Conservation (phyloP, 352 stramenopile species). For the Blastocystis hominis region DNA sequence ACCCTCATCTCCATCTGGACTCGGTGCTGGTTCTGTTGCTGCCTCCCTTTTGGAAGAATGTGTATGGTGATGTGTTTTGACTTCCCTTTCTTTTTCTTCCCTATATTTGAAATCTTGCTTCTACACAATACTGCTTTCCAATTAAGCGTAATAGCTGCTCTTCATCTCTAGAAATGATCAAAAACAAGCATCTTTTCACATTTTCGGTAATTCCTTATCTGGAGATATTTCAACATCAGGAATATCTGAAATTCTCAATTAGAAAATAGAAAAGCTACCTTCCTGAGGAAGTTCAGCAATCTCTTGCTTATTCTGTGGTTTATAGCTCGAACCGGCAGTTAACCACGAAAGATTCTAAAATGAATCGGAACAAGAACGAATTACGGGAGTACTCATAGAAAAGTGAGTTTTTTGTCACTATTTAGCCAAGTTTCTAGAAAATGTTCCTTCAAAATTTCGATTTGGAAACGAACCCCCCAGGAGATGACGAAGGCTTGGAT, state of each 20-base stretch:
- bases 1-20: background rate
- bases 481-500: background rate
- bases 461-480: background rate
- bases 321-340: conserved; percentile 12
- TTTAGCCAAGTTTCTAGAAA: background rate
- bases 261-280: background rate
- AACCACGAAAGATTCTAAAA: conserved; percentile 25
- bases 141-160: background rate
- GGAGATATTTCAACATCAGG: background rate
- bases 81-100: background rate
- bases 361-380: background rate
- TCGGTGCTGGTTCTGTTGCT: background rate
- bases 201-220: background rate
- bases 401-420: background rate
- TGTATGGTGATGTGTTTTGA: background rate
- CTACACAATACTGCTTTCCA: background rate
- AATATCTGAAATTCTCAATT: background rate
- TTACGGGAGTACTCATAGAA: background rate
- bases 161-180: background rate
- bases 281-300: background rate
- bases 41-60: background rate
- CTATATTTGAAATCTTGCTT: background rate
- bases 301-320: background rate
- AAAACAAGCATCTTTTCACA: background rate
- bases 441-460: conserved; percentile 21